Evolutionary conservation across 805 yeast species (phyloP).

Genomic region (Lachancea cidri): DNA sequence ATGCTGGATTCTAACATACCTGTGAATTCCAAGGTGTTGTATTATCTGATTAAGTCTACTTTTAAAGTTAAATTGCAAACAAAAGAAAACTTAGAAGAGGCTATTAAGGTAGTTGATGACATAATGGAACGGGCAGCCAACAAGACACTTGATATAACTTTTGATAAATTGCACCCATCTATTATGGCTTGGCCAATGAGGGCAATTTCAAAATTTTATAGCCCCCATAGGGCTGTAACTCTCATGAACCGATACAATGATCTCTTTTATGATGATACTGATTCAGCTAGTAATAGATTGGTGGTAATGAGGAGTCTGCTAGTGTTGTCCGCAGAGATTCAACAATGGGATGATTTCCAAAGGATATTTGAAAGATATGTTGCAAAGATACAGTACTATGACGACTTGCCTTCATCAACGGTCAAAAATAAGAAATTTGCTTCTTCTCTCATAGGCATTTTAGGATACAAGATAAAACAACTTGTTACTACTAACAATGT

Average conservation of each 20-base stretch:
- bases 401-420: slow-evolving; percentile 20
- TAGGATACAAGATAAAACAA: slow-evolving; percentile 22
- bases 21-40: slow-evolving; percentile 26
- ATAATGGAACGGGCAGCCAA: slow-evolving; percentile 26
- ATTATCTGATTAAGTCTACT: slow-evolving; percentile 29
- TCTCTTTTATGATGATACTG: slow-evolving; percentile 23
- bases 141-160: slow-evolving; percentile 17
- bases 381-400: slow-evolving; percentile 15
- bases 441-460: slow-evolving; percentile 18
- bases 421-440: slow-evolving; percentile 18
- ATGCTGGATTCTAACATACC: slow-evolving; percentile 23
- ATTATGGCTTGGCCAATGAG: slow-evolving; percentile 35
- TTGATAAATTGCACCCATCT: slow-evolving; percentile 30
- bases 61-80: slow-evolving; percentile 27
- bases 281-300: slow-evolving; percentile 24
- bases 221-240: slow-evolving; percentile 31
- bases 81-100: slow-evolving; percentile 25
- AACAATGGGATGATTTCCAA: slow-evolving; percentile 30
- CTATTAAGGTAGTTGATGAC: slow-evolving; percentile 29
- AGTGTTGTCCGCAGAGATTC: slow-evolving; percentile 29
- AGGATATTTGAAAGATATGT: slow-evolving; percentile 18
- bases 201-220: slow-evolving; percentile 26
- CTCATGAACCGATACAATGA: slow-evolving; percentile 31
- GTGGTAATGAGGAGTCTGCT: slow-evolving; percentile 30
- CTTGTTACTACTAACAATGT: slow-evolving; percentile 14